phyloP scores from a whole-genome alignment of 192 early-diverging fungal species.

The Backusella sp. region DNA sequence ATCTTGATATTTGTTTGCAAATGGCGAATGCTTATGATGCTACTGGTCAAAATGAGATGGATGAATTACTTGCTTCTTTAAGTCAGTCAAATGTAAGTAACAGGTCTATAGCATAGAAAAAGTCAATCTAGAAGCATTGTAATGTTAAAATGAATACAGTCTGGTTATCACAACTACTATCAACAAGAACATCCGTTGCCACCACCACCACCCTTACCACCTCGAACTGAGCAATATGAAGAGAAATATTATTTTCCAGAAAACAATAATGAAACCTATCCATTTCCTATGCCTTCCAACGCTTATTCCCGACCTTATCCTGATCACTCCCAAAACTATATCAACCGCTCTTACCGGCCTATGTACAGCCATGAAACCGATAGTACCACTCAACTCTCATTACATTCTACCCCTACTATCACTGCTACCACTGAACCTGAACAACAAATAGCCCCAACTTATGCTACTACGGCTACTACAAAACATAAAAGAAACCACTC shows the following conservation, averaged over 20 bases:
- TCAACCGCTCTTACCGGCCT: not conserved
- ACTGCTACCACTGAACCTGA: not conserved
- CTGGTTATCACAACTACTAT: not conserved
- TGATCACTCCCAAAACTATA: not conserved
- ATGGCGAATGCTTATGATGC: not conserved
- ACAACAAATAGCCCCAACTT: not conserved
- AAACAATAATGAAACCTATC: not conserved
- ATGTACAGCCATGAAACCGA: not conserved
- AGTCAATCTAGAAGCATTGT: not conserved
- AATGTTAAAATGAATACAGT: not conserved
- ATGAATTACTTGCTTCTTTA: not conserved
- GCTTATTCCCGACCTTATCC: not conserved
- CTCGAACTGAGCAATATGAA: not conserved
- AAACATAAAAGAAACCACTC: not conserved
- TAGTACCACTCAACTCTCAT: not conserved
- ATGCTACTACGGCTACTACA: not conserved
- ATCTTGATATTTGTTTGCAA: not conserved
- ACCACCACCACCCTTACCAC: not conserved
- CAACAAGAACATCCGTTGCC: not conserved
- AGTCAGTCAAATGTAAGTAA: not conserved
- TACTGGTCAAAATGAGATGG: slow-evolving; percentile 1
- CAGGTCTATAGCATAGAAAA: not conserved
- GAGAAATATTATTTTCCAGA: slow-evolving; percentile 2
- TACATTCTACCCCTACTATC: not conserved
- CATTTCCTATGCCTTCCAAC: not conserved